Conservation (phyloP, 2,329 filamentous ascomycete genomes). For the Calonectria hawksworthii region DNA sequence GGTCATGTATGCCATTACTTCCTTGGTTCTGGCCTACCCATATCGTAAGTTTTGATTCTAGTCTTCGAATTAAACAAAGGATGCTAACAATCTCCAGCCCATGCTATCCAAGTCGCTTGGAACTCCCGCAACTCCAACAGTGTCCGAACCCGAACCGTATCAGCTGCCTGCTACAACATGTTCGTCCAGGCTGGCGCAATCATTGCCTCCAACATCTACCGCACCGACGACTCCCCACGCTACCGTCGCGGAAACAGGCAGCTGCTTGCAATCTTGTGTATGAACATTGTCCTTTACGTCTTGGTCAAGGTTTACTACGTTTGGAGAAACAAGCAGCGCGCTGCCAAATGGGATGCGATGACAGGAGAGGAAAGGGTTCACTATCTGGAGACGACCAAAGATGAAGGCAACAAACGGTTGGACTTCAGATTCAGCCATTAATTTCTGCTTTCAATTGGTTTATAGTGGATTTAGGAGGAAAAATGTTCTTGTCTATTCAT, state of each 20-base stretch:
- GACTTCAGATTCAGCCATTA: constrained; percentile 58
- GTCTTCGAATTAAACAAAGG: background rate
- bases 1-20: constrained; percentile 26
- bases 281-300: constrained; percentile 63
- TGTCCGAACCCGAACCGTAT: constrained; percentile 71
- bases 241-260: constrained; percentile 63
- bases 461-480: background rate
- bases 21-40: constrained; percentile 22
- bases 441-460: background rate
- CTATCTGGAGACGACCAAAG: constrained; percentile 53
- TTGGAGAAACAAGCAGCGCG: constrained; percentile 59
- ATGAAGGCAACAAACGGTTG: constrained; percentile 60
- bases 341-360: constrained; percentile 62
- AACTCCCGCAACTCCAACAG: constrained; percentile 68
- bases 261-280: constrained; percentile 60
- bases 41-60: constrained; percentile 12
- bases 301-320: constrained; percentile 67
- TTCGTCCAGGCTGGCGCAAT: constrained; percentile 51
- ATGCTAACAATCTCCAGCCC: constrained; percentile 4
- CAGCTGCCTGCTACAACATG: constrained; percentile 69
- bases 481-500: background rate
- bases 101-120: constrained; percentile 27
- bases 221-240: constrained; percentile 47
- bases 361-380: constrained; percentile 53
- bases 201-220: constrained; percentile 57